Evolutionary conservation across 73 alveolate species (phyloP).

Genomic region (Paramecium pentaurelia): DNA sequence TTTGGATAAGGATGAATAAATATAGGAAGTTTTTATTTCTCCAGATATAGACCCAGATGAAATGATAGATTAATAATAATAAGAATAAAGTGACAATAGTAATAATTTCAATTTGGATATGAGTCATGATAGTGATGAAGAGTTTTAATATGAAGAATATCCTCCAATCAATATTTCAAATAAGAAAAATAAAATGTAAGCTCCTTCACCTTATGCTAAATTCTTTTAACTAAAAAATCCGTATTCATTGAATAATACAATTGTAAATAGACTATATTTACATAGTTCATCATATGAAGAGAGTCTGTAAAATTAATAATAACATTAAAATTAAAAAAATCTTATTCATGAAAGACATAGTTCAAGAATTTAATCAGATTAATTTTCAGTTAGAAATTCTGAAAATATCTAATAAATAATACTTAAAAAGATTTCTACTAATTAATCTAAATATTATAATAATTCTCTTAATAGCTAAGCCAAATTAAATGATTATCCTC

Average conservation of each 20-base stretch:
- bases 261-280: not conserved
- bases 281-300: not conserved
- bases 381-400: not conserved
- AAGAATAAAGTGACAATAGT: not conserved
- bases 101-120: not conserved
- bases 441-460: not conserved
- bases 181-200: not conserved
- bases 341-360: not conserved
- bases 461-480: not conserved
- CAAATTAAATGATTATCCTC: not conserved
- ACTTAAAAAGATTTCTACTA: not conserved
- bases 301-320: not conserved
- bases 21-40: not conserved
- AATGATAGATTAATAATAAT: not conserved
- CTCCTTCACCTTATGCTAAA: not conserved
- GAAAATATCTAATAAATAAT: not conserved
- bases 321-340: not conserved
- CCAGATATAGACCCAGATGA: slow-evolving; percentile 19
- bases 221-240: not conserved
- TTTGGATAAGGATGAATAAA: not conserved
- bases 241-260: not conserved
- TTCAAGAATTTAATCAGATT: not conserved
- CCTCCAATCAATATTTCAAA: not conserved
- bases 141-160: not conserved
- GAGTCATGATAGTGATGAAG: not conserved